Percentiles rank a stretch among this genome's conserved stretches.
phyloP scores from a whole-genome alignment of 2,329 filamentous ascomycete genomes.

The Fusarium chaquense region DNA sequence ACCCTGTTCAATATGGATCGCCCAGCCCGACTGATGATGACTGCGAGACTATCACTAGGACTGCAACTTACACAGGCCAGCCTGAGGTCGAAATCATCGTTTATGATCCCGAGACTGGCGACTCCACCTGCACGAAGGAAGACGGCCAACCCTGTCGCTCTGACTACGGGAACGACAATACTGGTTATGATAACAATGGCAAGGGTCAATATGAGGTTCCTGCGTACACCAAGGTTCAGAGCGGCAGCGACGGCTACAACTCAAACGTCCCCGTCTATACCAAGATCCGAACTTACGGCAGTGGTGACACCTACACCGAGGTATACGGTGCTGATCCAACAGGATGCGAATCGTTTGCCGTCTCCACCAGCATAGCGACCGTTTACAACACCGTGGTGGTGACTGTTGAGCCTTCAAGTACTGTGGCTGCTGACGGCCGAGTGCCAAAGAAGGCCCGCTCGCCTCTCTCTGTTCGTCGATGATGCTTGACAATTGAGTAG shows the following conservation, averaged over 20 bases:
- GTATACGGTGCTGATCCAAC: slow-evolving; percentile 25
- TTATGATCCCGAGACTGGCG: slow-evolving; percentile 50
- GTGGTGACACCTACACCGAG: slow-evolving; percentile 28
- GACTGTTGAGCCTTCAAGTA: slow-evolving; percentile 44
- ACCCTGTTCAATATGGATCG: slow-evolving; percentile 43
- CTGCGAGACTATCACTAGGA: slow-evolving; percentile 35
- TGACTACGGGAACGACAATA: slow-evolving; percentile 20
- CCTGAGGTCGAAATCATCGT: slow-evolving; percentile 50
- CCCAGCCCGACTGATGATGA: slow-evolving; percentile 41
- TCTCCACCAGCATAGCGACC: slow-evolving; percentile 51
- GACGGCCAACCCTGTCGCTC: slow-evolving; percentile 47
- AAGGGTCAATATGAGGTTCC: slow-evolving; percentile 23
- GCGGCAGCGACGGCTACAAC: slow-evolving; percentile 12
- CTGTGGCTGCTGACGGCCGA: slow-evolving; percentile 9
- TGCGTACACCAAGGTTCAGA: slow-evolving; percentile 24
- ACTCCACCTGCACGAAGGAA: slow-evolving; percentile 47
- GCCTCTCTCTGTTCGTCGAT: slow-evolving; percentile 32
- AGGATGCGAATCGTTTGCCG: slow-evolving; percentile 41
- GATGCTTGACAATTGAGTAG: not conserved
- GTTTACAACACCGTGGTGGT: slow-evolving; percentile 54
- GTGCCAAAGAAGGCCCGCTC: slow-evolving; percentile 27
- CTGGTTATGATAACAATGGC: slow-evolving; percentile 11
- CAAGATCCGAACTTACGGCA: slow-evolving; percentile 33
- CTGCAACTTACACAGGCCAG: slow-evolving; percentile 37
- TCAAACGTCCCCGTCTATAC: slow-evolving; percentile 29